Percentiles rank a stretch among this genome's conserved stretches.
Conservation (phyloP, 176 grass and related monocot genomes). For the Elaeis guineensis region DNA sequence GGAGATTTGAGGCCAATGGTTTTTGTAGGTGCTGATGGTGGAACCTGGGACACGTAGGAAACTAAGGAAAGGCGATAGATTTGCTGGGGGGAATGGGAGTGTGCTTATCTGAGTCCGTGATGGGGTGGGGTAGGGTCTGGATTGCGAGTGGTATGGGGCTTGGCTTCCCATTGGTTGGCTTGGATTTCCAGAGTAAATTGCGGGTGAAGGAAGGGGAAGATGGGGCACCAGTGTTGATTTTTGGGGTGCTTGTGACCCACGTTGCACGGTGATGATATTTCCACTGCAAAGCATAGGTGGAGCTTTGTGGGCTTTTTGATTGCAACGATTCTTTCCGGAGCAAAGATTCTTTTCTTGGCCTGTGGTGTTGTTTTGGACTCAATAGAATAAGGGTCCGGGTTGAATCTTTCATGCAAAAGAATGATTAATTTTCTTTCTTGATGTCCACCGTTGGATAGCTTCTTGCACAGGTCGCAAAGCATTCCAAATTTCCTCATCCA, state of each 20-base stretch:
- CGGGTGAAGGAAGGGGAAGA: slow-evolving; percentile 11
- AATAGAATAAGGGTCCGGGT: too few relatives aligned
- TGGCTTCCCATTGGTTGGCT: slow-evolving; percentile 24
- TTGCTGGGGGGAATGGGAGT: background rate
- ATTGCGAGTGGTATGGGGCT: slow-evolving; percentile 18
- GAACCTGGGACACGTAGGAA: slow-evolving; percentile 18
- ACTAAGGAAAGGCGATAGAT: slow-evolving; percentile 2
- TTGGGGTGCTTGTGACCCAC: background rate
- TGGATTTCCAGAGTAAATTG: slow-evolving; percentile 16
- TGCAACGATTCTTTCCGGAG: background rate
- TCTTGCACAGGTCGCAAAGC: too few relatives aligned
- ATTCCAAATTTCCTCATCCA: too few relatives aligned
- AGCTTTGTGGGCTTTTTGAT: slow-evolving; percentile 12
- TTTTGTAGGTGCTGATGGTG: slow-evolving; percentile 14
- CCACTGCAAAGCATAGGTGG: slow-evolving; percentile 3
- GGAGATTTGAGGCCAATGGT: slow-evolving; percentile 3
- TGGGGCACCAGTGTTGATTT: background rate
- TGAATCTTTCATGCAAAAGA: too few relatives aligned
- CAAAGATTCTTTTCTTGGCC: too few relatives aligned
- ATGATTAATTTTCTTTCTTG: too few relatives aligned
- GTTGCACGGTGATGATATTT: background rate
- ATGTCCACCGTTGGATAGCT: too few relatives aligned
- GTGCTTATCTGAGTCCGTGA: slow-evolving; percentile 10
- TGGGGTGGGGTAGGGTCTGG: slow-evolving; percentile 3
- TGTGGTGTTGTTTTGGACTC: too few relatives aligned